Evolutionary conservation across 495 filamentous ascomycete genomes (phyloP), one percentile per base, ranked within the genome.

Genomic region (Friedmanniomyces endolithicus): DNA sequence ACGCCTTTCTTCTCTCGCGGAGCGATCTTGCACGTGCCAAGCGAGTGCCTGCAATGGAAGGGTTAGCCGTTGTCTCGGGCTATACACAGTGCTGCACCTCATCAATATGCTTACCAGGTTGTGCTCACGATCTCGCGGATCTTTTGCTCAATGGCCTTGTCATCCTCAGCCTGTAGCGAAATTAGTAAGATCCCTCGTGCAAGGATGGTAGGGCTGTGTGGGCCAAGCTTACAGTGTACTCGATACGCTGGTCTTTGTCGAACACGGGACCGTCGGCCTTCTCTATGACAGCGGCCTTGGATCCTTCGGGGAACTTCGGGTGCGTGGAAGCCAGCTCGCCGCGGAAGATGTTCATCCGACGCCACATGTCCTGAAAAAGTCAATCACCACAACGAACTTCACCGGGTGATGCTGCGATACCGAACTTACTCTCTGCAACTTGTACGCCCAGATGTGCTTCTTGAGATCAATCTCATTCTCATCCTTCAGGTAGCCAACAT

Each of bases 301-400:
- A 76, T 2, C 63, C 68, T 1, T 63, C 37, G 1, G 69, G 59
- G 60, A 82, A 85, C 1, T 55, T 61, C 1, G 81, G 81, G 48
- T 83, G 81, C 6, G n/a, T 64, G 59, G 9, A 43, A 16, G 67
- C 58, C 16, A 76, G 31, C 60, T 83, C 79, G 29, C 81, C 81
- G 7, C 71, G 68, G 58, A 74, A 82, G 52, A 71, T 66, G 6
- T 64, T 56, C 55, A 76, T 74, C 0, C 79, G 74, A 0, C 81
- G 71, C 25, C 72, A 65, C 57, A 84, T 74, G 52, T 84, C 80
- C 7, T 41, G 16, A 16, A 41, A 14, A 16, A 4, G 2, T n/a
- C 37, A 41, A 14, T 41, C 37, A 41, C 6, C 12, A 41, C 6
- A 41, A 16, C 12, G 14, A 14, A 14, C 16, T 14, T n/a, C 16